Base-by-base conservation (phyloP, 495 filamentous ascomycete genomes). In the Rhizodiscina lignyota region DNA sequence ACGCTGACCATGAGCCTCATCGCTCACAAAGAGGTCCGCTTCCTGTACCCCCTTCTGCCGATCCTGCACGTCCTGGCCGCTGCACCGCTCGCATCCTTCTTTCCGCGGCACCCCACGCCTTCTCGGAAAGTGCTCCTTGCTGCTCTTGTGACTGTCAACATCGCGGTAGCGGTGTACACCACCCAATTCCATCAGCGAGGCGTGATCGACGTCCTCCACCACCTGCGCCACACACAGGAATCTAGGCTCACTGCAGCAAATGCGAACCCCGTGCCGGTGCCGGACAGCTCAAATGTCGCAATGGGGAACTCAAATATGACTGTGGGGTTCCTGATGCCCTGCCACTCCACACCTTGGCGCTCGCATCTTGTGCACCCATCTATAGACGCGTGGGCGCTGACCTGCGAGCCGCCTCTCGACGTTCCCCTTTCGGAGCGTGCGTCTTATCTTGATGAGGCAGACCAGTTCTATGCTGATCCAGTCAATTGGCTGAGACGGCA, bases 271-370 rank as follows among this genome's bases (percentile, higher is more conserved):
- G 11, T 19, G 32, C 18, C 13, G 11, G 16, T 15, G 13, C n/a
- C n/a, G n/a, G n/a, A n/a, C n/a, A n/a, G n/a, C n/a, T n/a, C n/a
- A n/a, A n/a, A n/a, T n/a, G n/a, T n/a, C n/a, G n/a, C n/a, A n/a
- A 13, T 10, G 32, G 8, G 8, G 8, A 10, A 10, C 6, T 18
- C 21, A 12, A 50, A 23, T 58, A 73, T 77, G 20, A 83, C 82
- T 24, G 77, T 73, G 4, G 82, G 77, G 3, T 94, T 96, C 57
- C 66, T 97, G n/a, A 93, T 89, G 67, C 89, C 91, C 12, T 97
- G 89, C 57, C 91, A 97, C 62, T 80, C 79, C 44, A 94, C 86
- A 5, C 87, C 89, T n/a, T 97, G 89, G 91, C 79, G 83, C 38
- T 81, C 77, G 4, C 83, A 86, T 49, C 66, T 96, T 21, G 63